phyloP scores from a whole-genome alignment of 129 eudicot species.

The Ambrosia artemisiifolia region DNA sequence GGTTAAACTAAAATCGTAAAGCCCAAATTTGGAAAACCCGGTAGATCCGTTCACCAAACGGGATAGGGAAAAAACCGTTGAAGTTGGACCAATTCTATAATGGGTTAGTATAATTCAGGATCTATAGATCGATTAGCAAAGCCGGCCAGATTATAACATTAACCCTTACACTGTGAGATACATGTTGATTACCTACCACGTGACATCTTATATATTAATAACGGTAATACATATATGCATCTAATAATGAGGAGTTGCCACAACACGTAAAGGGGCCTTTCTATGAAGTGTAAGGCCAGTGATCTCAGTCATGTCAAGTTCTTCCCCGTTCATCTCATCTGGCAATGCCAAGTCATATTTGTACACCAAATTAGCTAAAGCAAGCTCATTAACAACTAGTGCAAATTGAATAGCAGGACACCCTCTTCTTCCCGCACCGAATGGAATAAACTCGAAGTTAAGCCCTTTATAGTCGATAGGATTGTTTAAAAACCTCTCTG shows the following conservation, averaged over 20 bases:
- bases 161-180: too few species aligned
- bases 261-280: slow-evolving; percentile 31
- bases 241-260: slow-evolving; percentile 7
- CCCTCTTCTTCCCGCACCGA: slow-evolving; percentile 31
- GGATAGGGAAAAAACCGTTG: too few species aligned
- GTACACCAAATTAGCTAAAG: slow-evolving; percentile 36
- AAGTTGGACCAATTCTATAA: too few species aligned
- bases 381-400: slow-evolving; percentile 35
- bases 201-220: too few species aligned
- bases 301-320: slow-evolving; percentile 45
- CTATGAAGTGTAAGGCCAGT: slow-evolving; percentile 33
- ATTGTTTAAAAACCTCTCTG: slow-evolving; percentile 50
- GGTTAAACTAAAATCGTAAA: too few species aligned
- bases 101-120: too few species aligned
- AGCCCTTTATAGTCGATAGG: slow-evolving; percentile 38
- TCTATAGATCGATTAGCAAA: too few species aligned
- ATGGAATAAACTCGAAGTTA: slow-evolving; percentile 31
- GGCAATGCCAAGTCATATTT: slow-evolving; percentile 21
- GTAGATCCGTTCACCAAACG: too few species aligned
- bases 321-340: slow-evolving; percentile 22
- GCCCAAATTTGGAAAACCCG: too few species aligned
- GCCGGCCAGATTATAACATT: too few species aligned
- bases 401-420: slow-evolving; percentile 60
- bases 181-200: too few species aligned
- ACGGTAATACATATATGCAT: too few species aligned